Evolutionary conservation across 176 grass and related monocot genomes (phyloP).

Genomic region (Oryza glumipatula): DNA sequence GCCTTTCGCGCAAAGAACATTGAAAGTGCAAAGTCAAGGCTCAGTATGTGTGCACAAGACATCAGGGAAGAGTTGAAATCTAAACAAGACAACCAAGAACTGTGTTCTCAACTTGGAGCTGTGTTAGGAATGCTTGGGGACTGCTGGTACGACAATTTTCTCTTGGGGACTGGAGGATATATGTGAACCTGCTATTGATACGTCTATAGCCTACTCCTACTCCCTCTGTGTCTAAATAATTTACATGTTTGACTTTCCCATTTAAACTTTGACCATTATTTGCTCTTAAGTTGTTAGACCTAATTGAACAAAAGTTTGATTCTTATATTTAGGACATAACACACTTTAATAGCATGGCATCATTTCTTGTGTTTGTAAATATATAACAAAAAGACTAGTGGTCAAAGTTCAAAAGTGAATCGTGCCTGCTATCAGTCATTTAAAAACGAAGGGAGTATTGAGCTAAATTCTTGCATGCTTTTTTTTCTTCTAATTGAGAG

Average conservation of each 20-base stretch:
- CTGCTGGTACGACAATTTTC: conserved; percentile 66
- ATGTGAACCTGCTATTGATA: not conserved
- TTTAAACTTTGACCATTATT: no score
- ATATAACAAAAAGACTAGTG: no score
- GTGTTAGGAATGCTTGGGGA: conserved; percentile 97
- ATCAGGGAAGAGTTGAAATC: conserved; percentile 83
- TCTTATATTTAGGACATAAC: no score
- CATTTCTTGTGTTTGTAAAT: no score
- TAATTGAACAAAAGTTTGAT: no score
- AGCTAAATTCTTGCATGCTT: not conserved
- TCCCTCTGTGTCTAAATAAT: no score
- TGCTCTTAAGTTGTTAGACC: no score
- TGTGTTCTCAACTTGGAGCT: conserved; percentile 90
- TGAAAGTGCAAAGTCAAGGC: conserved; percentile 88
- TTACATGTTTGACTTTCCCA: no score
- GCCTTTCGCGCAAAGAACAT: conserved; percentile 82
- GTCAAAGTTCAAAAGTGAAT: no score
- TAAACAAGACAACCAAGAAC: conserved; percentile 58
- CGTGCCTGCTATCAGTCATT: no score
- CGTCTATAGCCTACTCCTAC: not conserved
- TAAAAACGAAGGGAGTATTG: not conserved
- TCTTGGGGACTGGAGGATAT: not conserved
- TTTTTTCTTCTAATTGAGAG: not conserved
- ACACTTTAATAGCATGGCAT: no score
- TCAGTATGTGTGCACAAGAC: conserved; percentile 84